Base-by-base conservation (phyloP, 2,329 filamentous ascomycete genomes). In the Dendryphion nanum region DNA sequence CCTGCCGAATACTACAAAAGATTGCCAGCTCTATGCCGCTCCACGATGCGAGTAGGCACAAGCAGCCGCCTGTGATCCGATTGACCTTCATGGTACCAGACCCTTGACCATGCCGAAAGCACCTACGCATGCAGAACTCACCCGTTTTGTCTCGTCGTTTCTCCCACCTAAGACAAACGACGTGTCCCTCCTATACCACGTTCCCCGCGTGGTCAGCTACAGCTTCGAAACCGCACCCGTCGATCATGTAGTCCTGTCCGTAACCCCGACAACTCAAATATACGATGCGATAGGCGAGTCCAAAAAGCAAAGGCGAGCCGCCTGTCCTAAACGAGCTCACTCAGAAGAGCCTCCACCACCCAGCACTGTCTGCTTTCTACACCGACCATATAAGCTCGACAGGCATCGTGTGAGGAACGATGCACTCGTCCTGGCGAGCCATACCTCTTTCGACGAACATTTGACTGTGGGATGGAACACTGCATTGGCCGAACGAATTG, bases 401-500 rank as follows among this genome's bases (percentile, higher is more conserved):
- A 50, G 57, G 12, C 47, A 49, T 14, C 50, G 48, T 18, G 46
- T 64, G 19, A 51, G 52, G 30, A 48, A 42, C 34, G 53, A 52
- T 15, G 51, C 53, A 1, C 47, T 63, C 24, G 55, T 66, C 10
- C 45, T 68, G 7, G 53, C 63, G 6, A 63, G 57, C 42, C 65
- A 69, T 30, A 58, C 51, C 6, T 55, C 57, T 5, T 68, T 69
- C 30, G 64, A 69, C 30, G 63, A 68, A 39, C 39, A 61, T 8
- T 43, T 69, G 24, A 68, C 66, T 2, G 60, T 67, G 5, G 66
- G 64, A 6, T 68, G 59, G 55, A 70, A 69, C 30, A 37, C 47
- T 4, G 49, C 50, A 5, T 44, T 69, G 14, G 64, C 63, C 14
- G 44, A 28, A 29, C 55, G 57, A 3, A 41, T 69, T 7, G 59